Percentiles rank a stretch among this genome's conserved stretches.
Conservation (phyloP, 1,284 basidiomycete genomes). For the Neolentinus lepideus region DNA sequence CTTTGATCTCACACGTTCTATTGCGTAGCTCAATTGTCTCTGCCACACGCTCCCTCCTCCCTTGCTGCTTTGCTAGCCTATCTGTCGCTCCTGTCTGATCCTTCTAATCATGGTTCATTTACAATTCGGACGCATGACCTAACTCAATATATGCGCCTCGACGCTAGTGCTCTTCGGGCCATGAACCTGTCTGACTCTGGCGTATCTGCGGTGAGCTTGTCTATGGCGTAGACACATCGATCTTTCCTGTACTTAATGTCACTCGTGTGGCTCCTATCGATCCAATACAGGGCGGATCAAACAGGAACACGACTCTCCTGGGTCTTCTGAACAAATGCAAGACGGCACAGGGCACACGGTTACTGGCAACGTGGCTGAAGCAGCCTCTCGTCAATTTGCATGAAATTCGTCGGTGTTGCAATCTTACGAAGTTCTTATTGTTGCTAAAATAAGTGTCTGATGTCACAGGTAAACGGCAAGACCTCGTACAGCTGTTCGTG, state of each 20-base stretch:
- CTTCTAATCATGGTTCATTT: constrained; percentile 80
- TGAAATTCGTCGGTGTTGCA: constrained; percentile 73
- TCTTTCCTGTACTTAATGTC: too few relatives aligned
- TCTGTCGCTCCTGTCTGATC: constrained; percentile 77
- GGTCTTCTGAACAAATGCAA: constrained; percentile 94
- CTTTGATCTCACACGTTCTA: too few relatives aligned
- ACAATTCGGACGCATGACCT: constrained; percentile 85
- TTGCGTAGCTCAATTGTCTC: constrained; percentile 65
- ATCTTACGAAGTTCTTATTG: background rate
- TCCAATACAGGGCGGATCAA: constrained; percentile 34
- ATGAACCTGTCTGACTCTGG: constrained; percentile 75
- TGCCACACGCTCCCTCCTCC: constrained; percentile 76
- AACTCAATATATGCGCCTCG: constrained; percentile 92
- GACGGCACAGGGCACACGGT: constrained; percentile 90
- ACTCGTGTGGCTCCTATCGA: background rate
- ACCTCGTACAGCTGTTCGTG: constrained; percentile 83
- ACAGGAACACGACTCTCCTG: constrained; percentile 82
- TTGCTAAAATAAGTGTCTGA: constrained; percentile 2
- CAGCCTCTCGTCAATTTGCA: constrained; percentile 94
- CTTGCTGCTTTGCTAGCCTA: constrained; percentile 81
- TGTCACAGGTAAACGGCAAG: constrained; percentile 68
- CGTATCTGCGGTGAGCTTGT: constrained; percentile 30
- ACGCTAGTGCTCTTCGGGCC: constrained; percentile 90
- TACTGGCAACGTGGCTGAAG: constrained; percentile 93
- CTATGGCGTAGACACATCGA: too few relatives aligned